Percentiles rank a stretch among this genome's conserved stretches.
Conservation (phyloP, 768 basidiomycete genomes). For the Candolleomyces aberdarensis region DNA sequence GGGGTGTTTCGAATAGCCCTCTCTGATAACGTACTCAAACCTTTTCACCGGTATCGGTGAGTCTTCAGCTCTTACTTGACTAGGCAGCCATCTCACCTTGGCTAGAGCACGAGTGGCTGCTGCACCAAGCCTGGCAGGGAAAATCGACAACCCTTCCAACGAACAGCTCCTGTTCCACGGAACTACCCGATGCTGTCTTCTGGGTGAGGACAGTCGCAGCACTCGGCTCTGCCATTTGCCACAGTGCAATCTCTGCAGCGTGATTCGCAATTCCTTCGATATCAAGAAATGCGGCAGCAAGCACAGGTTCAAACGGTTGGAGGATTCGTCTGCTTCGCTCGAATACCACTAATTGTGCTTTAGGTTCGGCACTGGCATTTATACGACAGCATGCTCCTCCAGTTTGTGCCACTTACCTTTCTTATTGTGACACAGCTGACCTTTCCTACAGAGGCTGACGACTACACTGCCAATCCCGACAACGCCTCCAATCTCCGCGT, state of each 20-base stretch:
- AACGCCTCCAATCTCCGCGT: slow-evolving; percentile 43
- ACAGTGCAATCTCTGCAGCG: slow-evolving; percentile 53
- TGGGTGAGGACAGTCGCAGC: slow-evolving; percentile 51
- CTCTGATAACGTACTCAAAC: slow-evolving; percentile 38
- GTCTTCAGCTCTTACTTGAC: slow-evolving; percentile 1
- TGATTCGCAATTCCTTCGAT: slow-evolving; percentile 60
- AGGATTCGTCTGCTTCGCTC: not conserved
- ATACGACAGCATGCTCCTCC: slow-evolving; percentile 63
- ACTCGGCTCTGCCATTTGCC: slow-evolving; percentile 46
- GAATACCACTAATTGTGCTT: not conserved
- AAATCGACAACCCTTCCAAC: slow-evolving; percentile 33
- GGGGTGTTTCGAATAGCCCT: slow-evolving; percentile 51
- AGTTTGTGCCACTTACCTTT: slow-evolving; percentile 36
- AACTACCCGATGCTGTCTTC: slow-evolving; percentile 53
- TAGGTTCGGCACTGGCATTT: slow-evolving; percentile 70
- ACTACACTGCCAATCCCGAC: slow-evolving; percentile 48
- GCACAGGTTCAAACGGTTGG: slow-evolving; percentile 9
- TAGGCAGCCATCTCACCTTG: not conserved
- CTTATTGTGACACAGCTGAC: not conserved
- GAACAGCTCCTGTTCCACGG: slow-evolving; percentile 68
- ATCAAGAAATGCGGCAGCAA: slow-evolving; percentile 50
- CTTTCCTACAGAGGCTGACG: slow-evolving; percentile 56
- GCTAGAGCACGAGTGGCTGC: slow-evolving; percentile 28
- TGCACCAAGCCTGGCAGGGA: slow-evolving; percentile 16
- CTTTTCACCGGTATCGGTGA: slow-evolving; percentile 48